phyloP scores from a whole-genome alignment of 2,329 filamentous ascomycete species.

The Thielaviopsis euricoi region DNA sequence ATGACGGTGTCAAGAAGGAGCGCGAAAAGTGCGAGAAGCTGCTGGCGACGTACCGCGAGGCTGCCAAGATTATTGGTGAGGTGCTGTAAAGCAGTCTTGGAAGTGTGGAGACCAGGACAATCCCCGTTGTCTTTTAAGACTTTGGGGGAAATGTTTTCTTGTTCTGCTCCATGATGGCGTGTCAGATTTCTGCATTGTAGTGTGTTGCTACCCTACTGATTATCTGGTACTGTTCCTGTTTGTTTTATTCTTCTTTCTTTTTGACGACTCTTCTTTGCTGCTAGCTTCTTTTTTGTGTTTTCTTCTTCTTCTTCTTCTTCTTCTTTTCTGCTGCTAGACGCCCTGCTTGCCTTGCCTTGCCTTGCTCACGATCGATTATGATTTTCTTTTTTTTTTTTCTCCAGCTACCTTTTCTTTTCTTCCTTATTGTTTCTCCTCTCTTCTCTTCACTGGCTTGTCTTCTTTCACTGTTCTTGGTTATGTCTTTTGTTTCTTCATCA shows the following conservation, averaged over 20 bases:
- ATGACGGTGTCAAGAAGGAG: slow-evolving; percentile 93
- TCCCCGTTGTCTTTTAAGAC: background rate
- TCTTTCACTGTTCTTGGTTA: background rate
- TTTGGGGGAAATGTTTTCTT: background rate
- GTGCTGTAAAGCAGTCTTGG: slow-evolving; percentile 44
- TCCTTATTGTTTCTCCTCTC: background rate
- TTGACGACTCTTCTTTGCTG: background rate
- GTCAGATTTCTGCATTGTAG: background rate
- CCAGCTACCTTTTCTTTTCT: background rate
- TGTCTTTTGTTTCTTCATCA: background rate
- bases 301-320: slow-evolving; percentile 1
- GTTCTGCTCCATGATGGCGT: background rate
- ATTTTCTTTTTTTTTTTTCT: slow-evolving; percentile 1
- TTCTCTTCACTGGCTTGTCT: background rate
- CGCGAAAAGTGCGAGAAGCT: slow-evolving; percentile 97
- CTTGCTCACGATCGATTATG: slow-evolving; percentile 11
- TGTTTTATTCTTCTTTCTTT: background rate
- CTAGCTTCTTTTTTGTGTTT: background rate
- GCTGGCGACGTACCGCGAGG: slow-evolving; percentile 88
- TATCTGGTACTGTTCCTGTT: background rate
- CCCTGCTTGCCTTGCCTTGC: background rate
- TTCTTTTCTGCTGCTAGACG: slow-evolving; percentile 7
- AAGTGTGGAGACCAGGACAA: background rate
- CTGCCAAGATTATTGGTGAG: slow-evolving; percentile 94
- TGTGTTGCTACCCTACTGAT: background rate